Evolutionary conservation across 2,329 filamentous ascomycete species (phyloP), one percentile per base, ranked within the genome.

Genomic region (Cladosporium colombiae): DNA sequence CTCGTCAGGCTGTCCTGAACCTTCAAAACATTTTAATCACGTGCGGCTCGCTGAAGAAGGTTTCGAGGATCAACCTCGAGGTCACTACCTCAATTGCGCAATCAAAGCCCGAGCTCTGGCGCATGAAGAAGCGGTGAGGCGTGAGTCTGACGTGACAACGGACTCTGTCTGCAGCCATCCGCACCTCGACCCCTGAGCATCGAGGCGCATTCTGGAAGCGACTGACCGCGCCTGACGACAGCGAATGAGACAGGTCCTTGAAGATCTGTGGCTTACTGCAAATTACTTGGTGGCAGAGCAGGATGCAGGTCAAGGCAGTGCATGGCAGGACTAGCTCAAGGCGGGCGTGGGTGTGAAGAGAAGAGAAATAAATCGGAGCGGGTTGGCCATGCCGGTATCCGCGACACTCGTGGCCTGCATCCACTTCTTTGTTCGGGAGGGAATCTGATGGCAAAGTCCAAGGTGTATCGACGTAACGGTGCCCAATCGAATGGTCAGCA

Each of bases 41-140:
- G 37, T 52, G 60, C 23, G 40, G 11, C 14, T 25, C 29, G 27
- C n/a, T 16, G 29, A 10, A 23, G n/a, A 52, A 18, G 18, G n/a
- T 31, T 18, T 40, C 49, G 37, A 63, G 62, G 16, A 37, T 61
- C 8, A 18, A 40, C 18, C 27, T 44, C 31, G 40, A 56, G 44
- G 13, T 25, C 50, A 49, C 25, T 35, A 25, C 27, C 29, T 58
- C 40, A n/a, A 60, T 65, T 52, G 63, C 56, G 63, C 62, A 64
- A 64, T 57, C 8, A 10, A 53, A 46, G 37, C 23, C 40, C 44
- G 40, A 59, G 63, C 62, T 44, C 40, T 44, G 46, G 55, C 31
- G 56, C 29, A 60, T 44, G 49, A 65, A 65, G 40, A 63, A 65
- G 63, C 63, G 63, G 63, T 65, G 63, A 65, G 63, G 63, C 63